Evolutionary conservation across 805 yeast species (phyloP).

Genomic region (Ogataea dorogensis): DNA sequence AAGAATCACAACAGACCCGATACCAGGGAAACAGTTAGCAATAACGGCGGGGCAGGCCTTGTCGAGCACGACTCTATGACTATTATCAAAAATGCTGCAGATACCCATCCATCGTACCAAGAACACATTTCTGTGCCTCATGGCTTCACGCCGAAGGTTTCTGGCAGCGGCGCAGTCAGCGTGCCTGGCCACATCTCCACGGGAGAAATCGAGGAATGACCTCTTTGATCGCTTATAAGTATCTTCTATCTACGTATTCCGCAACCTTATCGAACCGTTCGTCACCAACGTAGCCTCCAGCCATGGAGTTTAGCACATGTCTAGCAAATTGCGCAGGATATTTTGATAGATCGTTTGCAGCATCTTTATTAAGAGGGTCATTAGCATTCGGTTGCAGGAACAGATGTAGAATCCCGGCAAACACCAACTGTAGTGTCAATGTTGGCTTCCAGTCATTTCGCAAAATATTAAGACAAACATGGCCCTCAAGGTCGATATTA

Average conservation of each 20-base stretch:
- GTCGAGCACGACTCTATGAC: conserved; percentile 30
- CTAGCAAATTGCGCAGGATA: conserved; percentile 49
- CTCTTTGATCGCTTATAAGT: background rate
- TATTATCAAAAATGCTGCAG: conserved; percentile 27
- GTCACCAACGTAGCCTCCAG: conserved; percentile 63
- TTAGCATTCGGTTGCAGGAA: conserved; percentile 88
- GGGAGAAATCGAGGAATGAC: conserved; percentile 10
- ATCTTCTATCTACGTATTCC: conserved; percentile 9
- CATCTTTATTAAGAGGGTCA: conserved; percentile 91
- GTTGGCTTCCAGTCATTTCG: conserved; percentile 98
- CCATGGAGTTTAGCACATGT: conserved; percentile 63
- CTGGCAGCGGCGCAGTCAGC: conserved; percentile 27
- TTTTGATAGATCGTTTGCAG: conserved; percentile 58
- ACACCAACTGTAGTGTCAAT: conserved; percentile 71
- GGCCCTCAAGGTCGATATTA: conserved; percentile 86
- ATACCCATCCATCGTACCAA: conserved; percentile 10
- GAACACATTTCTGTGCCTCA: conserved; percentile 13
- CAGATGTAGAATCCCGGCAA: conserved; percentile 81
- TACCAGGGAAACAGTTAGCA: conserved; percentile 23
- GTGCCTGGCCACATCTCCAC: conserved; percentile 26
- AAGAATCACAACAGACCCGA: conserved; percentile 20
- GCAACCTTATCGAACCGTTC: conserved; percentile 63
- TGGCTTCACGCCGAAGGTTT: conserved; percentile 34
- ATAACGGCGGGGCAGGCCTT: conserved; percentile 32
- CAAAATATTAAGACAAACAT: conserved; percentile 85